Conservation (phyloP, 2,329 filamentous ascomycete genomes). For the Hymenoscyphus fructigenus region DNA sequence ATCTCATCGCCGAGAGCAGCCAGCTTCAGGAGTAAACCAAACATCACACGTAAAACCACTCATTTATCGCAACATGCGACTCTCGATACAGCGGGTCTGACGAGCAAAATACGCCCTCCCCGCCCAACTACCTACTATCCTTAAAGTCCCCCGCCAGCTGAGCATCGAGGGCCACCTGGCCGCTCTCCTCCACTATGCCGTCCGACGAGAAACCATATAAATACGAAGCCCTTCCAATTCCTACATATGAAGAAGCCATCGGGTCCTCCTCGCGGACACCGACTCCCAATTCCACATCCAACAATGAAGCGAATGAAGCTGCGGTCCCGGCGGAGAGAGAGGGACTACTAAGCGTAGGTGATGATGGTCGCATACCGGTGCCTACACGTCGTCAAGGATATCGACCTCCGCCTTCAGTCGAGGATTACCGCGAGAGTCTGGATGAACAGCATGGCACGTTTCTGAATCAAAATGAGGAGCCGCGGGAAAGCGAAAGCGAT, state of each 20-base stretch:
- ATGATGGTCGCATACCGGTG: slow-evolving; percentile 38
- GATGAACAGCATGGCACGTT: slow-evolving; percentile 38
- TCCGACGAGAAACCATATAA: slow-evolving; percentile 53
- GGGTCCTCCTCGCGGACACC: slow-evolving; percentile 59
- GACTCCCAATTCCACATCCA: slow-evolving; percentile 59
- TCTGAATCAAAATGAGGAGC: slow-evolving; percentile 52
- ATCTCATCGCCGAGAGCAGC: slow-evolving; percentile 15
- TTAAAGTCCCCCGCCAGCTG: neutral
- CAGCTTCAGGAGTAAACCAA: slow-evolving; percentile 14
- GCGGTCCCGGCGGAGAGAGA: slow-evolving; percentile 74
- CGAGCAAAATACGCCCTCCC: slow-evolving; percentile 6
- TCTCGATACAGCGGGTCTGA: slow-evolving; percentile 33
- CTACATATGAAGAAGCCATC: slow-evolving; percentile 79
- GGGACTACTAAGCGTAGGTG: slow-evolving; percentile 64
- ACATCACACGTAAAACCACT: slow-evolving; percentile 17
- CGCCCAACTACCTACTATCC: neutral
- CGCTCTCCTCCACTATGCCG: slow-evolving; percentile 29
- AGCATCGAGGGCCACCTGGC: slow-evolving; percentile 8
- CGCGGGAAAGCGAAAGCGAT: slow-evolving; percentile 48
- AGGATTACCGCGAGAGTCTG: slow-evolving; percentile 46
- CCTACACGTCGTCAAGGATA: slow-evolving; percentile 58
- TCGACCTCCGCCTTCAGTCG: slow-evolving; percentile 78
- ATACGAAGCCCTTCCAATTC: slow-evolving; percentile 61
- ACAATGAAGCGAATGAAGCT: slow-evolving; percentile 46
- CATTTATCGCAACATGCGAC: slow-evolving; percentile 25